Evolutionary conservation across 768 basidiomycete species (phyloP).

Genomic region (Pholiota molesta): DNA sequence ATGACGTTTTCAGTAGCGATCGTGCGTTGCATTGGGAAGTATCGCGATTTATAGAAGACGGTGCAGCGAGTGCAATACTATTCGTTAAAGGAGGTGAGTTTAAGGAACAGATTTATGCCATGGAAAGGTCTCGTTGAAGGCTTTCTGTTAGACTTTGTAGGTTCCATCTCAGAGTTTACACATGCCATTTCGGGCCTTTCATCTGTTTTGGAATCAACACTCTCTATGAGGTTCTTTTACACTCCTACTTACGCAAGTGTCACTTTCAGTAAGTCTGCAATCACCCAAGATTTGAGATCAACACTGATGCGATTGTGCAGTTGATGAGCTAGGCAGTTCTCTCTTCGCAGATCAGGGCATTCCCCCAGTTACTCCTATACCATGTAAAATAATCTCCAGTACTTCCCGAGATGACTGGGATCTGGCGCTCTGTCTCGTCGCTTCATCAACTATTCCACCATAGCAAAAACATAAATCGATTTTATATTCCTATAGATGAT

Average conservation of each 20-base stretch:
- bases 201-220: slow-evolving; percentile 17
- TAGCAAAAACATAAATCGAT: not conserved
- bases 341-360: slow-evolving; percentile 29
- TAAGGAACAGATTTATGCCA: not conserved
- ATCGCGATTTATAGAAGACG: slow-evolving; percentile 44
- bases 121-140: not conserved
- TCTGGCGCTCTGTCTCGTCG: slow-evolving; percentile 50
- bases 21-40: slow-evolving; percentile 47
- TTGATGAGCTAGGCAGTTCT: slow-evolving; percentile 20
- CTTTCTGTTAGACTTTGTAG: slow-evolving; percentile 10
- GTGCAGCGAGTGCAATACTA: slow-evolving; percentile 45
- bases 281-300: not conserved
- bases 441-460: slow-evolving; percentile 1
- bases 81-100: slow-evolving; percentile 43
- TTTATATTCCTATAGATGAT: not conserved
- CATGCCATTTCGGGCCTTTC: slow-evolving; percentile 10
- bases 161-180: slow-evolving; percentile 5
- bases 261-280: slow-evolving; percentile 31
- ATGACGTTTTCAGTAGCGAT: slow-evolving; percentile 13
- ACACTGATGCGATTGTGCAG: slow-evolving; percentile 15
- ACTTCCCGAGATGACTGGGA: slow-evolving; percentile 51
- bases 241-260: slow-evolving; percentile 25
- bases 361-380: slow-evolving; percentile 51
- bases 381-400: slow-evolving; percentile 54
- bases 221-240: slow-evolving; percentile 55